A percentile compares a stretch with the other conserved stretches of the same genome.
phyloP scores from a whole-genome alignment of 495 filamentous ascomycete genomes.

The Penicillium ochrochloron region DNA sequence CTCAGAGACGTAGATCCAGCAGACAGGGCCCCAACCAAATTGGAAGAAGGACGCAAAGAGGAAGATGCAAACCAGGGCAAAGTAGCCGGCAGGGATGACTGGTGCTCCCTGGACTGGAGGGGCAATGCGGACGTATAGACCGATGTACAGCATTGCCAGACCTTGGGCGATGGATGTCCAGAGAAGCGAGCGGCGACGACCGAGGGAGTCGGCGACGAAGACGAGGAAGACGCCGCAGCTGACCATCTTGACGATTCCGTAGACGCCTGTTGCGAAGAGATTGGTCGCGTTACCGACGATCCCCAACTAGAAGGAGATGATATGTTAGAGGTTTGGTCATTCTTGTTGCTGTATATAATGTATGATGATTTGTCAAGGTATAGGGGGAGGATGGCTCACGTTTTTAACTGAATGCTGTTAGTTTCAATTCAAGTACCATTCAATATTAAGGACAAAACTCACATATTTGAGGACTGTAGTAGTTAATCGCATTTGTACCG shows the following conservation, averaged over 20 bases:
- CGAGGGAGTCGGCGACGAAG: slow-evolving; percentile 73
- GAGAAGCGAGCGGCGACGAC: slow-evolving; percentile 70
- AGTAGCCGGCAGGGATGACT: slow-evolving; percentile 64
- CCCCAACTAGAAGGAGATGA: slow-evolving; percentile 37
- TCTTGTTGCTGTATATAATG: background rate
- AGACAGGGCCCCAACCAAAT: slow-evolving; percentile 79
- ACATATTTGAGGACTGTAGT: slow-evolving; percentile 78
- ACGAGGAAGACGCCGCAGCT: slow-evolving; percentile 66
- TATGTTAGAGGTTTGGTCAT: background rate
- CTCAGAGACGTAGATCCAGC: slow-evolving; percentile 78
- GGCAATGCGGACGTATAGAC: slow-evolving; percentile 74
- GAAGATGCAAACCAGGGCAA: slow-evolving; percentile 73
- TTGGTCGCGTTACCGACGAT: slow-evolving; percentile 48
- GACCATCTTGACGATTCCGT: slow-evolving; percentile 59
- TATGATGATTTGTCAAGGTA: background rate
- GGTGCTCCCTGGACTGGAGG: slow-evolving; percentile 57
- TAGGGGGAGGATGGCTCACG: slow-evolving; percentile 21
- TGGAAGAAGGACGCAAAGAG: slow-evolving; percentile 78
- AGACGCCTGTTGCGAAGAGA: slow-evolving; percentile 59
- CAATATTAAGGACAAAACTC: slow-evolving; percentile 21
- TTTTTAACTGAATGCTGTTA: slow-evolving; percentile 25
- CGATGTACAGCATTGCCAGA: slow-evolving; percentile 78
- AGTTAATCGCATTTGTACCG: slow-evolving; percentile 68
- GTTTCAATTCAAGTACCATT: background rate
- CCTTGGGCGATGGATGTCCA: slow-evolving; percentile 74